Conservation (phyloP, 176 grass and related monocot genomes). For the Secale cereale region DNA sequence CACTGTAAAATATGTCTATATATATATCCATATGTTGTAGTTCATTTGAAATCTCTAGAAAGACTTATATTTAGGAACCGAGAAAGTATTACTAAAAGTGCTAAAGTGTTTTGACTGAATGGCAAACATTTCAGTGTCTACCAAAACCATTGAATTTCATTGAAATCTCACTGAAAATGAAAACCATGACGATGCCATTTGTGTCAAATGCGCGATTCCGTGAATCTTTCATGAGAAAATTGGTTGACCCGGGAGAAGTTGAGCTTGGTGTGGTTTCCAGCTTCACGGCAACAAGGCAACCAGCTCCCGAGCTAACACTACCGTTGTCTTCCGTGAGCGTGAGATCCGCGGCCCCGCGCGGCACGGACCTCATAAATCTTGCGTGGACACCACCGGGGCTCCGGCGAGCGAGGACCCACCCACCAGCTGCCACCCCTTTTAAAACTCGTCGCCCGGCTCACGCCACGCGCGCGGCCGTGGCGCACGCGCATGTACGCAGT, state of each 20-base stretch:
- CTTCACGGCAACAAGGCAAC: background rate
- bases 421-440: background rate
- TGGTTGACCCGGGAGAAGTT: background rate
- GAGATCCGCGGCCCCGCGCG: constrained; percentile 26
- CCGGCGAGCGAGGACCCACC: background rate
- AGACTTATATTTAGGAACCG: no score
- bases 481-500: background rate
- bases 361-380: constrained; percentile 53
- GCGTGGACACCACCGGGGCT: constrained; percentile 19
- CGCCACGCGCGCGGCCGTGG: constrained; percentile 2
- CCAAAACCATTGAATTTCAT: no score
- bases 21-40: no score
- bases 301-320: constrained; percentile 2
- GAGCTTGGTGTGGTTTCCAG: background rate
- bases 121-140: no score
- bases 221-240: no score
- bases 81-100: no score
- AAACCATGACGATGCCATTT: no score
- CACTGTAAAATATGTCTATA: no score
- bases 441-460: background rate
- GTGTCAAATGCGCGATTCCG: no score
- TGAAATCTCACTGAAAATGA: no score
- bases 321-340: constrained; percentile 5
- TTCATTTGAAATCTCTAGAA: no score
- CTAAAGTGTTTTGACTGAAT: no score